Evolutionary conservation across 306 rosid species (phyloP).

Genomic region (Castanospermum australe): DNA sequence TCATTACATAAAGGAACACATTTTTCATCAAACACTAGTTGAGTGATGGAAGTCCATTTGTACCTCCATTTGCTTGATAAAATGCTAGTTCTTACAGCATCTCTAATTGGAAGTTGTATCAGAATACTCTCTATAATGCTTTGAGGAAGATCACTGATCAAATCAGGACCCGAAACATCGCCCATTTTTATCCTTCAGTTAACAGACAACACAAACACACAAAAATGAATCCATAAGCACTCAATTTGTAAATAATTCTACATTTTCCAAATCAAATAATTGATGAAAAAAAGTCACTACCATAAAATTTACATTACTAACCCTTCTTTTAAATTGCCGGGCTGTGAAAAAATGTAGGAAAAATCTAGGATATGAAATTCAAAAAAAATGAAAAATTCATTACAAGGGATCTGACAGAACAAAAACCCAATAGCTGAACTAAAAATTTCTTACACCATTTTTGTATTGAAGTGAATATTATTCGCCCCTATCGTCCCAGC

Average conservation of each 20-base stretch:
- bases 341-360: not conserved
- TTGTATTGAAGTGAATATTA: not conserved
- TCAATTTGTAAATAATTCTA: not conserved
- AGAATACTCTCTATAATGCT: constrained; percentile 81
- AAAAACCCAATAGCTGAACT: not conserved
- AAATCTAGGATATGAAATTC: not conserved
- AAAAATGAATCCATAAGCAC: constrained; percentile 15
- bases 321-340: not conserved
- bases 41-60: constrained; percentile 69
- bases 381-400: not conserved
- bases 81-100: constrained; percentile 76
- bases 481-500: not conserved
- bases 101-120: constrained; percentile 62
- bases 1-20: constrained; percentile 46
- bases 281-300: not conserved
- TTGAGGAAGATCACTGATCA: constrained; percentile 81
- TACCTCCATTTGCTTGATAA: constrained; percentile 87
- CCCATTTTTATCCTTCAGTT: constrained; percentile 44
- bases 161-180: constrained; percentile 54
- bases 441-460: not conserved
- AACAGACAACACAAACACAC: not conserved
- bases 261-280: not conserved
- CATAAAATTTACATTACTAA: not conserved
- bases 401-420: not conserved
- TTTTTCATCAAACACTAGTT: constrained; percentile 73